phyloP scores from a whole-genome alignment of 2,329 filamentous ascomycete genomes.

The Didymellaceae sp. region DNA sequence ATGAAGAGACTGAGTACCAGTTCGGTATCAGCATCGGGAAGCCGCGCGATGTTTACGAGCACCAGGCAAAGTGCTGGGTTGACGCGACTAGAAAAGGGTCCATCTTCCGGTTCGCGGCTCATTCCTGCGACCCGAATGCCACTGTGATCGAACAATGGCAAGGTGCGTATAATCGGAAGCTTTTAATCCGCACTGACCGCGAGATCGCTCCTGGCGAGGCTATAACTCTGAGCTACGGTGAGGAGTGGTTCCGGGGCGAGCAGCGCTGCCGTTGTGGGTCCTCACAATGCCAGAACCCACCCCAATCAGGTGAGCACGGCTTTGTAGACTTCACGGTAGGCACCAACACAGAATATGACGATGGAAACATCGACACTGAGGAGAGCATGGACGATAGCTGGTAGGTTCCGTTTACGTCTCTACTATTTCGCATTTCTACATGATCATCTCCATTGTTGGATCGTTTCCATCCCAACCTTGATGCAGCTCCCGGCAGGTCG shows the following conservation, averaged over 20 bases:
- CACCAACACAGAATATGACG: background rate
- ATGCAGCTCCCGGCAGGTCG: no score
- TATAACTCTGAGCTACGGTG: background rate
- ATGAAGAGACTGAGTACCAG: background rate
- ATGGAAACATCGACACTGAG: no score
- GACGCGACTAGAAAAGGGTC: background rate
- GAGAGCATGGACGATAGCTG: no score
- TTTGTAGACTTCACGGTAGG: no score
- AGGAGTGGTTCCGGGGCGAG: background rate
- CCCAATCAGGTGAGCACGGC: background rate
- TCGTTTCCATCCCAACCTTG: no score
- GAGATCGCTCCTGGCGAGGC: background rate
- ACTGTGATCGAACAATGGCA: background rate
- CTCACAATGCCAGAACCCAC: background rate
- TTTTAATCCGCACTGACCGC: background rate
- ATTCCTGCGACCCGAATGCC: constrained; percentile 7
- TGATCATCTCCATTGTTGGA: no score
- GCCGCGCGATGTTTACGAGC: background rate
- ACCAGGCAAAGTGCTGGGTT: background rate
- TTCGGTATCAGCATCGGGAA: background rate
- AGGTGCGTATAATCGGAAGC: background rate
- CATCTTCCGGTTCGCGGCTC: constrained; percentile 1
- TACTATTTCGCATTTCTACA: no score
- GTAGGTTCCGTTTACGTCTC: no score
- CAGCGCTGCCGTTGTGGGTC: background rate